Evolutionary conservation across 495 filamentous ascomycete species (phyloP).

Genomic region (Evansstolkia leycettana): DNA sequence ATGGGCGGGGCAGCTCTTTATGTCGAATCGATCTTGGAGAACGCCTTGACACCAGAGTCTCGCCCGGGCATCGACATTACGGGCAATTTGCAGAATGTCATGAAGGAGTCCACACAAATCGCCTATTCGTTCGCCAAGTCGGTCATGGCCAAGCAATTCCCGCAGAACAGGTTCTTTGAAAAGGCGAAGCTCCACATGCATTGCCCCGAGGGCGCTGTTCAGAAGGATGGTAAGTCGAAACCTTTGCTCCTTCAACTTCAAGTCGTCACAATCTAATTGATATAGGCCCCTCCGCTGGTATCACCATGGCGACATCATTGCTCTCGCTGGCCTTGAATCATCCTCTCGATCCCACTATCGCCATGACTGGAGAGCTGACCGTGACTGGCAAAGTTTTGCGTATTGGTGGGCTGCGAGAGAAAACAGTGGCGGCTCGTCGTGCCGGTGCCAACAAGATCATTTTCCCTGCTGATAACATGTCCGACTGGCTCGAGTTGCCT

Average conservation of each 20-base stretch:
- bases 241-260: background rate
- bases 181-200: constrained; percentile 93
- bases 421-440: constrained; percentile 93
- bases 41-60: constrained; percentile 54
- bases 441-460: constrained; percentile 92
- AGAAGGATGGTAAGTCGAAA: constrained; percentile 63
- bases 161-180: constrained; percentile 90
- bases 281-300: constrained; percentile 75
- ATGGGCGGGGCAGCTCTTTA: constrained; percentile 96
- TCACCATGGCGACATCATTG: constrained; percentile 93
- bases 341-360: constrained; percentile 71
- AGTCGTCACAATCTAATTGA: constrained; percentile 11
- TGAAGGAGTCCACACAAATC: constrained; percentile 93
- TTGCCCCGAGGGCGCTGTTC: constrained; percentile 93
- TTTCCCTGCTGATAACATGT: constrained; percentile 88
- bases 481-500: constrained; percentile 95
- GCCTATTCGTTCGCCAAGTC: constrained; percentile 96
- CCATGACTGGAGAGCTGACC: constrained; percentile 98
- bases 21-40: constrained; percentile 91
- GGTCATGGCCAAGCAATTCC: constrained; percentile 67
- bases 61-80: constrained; percentile 76
- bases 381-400: constrained; percentile 94
- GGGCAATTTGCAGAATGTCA: constrained; percentile 89
- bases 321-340: constrained; percentile 71
- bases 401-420: constrained; percentile 93